Evolutionary conservation across 2,329 filamentous ascomycete species (phyloP).

Genomic region (Incumbomyces lentus): DNA sequence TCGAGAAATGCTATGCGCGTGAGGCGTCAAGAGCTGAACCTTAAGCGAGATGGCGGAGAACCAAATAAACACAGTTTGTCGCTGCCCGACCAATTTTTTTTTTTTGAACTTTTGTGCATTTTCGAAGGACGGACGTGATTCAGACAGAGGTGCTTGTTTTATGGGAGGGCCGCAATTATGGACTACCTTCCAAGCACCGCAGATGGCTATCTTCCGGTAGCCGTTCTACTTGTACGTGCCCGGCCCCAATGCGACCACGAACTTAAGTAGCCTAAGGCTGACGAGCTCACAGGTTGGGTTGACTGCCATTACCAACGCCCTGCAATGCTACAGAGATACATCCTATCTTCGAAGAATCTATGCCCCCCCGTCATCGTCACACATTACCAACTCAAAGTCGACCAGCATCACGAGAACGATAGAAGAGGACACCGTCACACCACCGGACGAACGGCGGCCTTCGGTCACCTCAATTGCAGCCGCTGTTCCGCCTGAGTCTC

Average conservation of each 20-base stretch:
- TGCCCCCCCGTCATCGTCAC: constrained; percentile 30
- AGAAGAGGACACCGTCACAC: constrained; percentile 33
- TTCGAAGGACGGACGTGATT: too few species aligned
- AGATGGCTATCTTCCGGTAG: constrained; percentile 19
- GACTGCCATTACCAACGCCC: constrained; percentile 70
- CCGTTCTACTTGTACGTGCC: constrained; percentile 16
- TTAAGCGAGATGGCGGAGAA: too few species aligned
- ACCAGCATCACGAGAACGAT: constrained; percentile 33
- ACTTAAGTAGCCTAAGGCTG: not conserved
- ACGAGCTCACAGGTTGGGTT: constrained; percentile 56
- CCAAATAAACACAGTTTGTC: not conserved
- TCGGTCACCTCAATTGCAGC: constrained; percentile 6
- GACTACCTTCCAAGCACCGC: constrained; percentile 1
- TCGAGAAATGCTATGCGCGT: not conserved
- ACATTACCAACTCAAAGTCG: constrained; percentile 37
- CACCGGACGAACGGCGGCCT: constrained; percentile 44
- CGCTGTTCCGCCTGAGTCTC: constrained; percentile 8
- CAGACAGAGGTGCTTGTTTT: too few species aligned
- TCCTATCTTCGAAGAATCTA: constrained; percentile 83
- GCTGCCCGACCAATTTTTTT: too few species aligned
- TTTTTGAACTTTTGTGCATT: too few species aligned
- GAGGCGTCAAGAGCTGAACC: not conserved
- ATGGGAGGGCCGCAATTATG: not conserved
- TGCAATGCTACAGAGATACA: constrained; percentile 73
- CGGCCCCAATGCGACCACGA: not conserved